Conservation (phyloP, 164 flowering plant genomes). For the Macadamia integrifolia region DNA sequence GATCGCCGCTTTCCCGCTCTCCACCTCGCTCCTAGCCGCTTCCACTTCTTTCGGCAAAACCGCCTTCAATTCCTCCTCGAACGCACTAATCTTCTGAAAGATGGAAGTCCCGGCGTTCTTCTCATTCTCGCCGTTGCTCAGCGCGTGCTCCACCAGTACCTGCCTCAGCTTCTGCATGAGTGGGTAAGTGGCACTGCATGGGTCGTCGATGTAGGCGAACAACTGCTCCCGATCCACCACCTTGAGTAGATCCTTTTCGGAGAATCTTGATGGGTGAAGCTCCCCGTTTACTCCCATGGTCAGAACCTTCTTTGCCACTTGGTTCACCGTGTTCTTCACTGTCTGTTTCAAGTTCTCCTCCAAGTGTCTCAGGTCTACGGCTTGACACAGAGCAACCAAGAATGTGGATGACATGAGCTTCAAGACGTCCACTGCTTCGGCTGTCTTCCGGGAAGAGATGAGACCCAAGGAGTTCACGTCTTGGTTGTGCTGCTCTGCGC, state of each 20-base stretch:
- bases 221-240: conserved; percentile 45
- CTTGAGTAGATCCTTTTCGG: conserved; percentile 53
- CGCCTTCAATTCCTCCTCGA: conserved; percentile 52
- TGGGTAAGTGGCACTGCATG: conserved; percentile 42
- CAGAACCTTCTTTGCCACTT: conserved; percentile 42
- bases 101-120: conserved; percentile 33
- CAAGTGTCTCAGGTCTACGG: conserved; percentile 54
- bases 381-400: conserved; percentile 55
- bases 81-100: conserved; percentile 40
- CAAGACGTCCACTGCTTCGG: conserved; percentile 50
- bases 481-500: conserved; percentile 68
- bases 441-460: conserved; percentile 54
- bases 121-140: conserved; percentile 32
- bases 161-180: conserved; percentile 57
- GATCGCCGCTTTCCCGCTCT: conserved; percentile 29
- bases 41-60: conserved; percentile 53
- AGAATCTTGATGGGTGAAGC: conserved; percentile 55
- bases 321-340: conserved; percentile 51
- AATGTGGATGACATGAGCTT: conserved; percentile 58
- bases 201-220: conserved; percentile 53
- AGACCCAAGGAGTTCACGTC: conserved; percentile 64
- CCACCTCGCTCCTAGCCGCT: conserved; percentile 22
- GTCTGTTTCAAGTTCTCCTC: conserved; percentile 51
- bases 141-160: conserved; percentile 52
- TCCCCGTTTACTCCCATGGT: conserved; percentile 46